Evolutionary conservation across 2,329 filamentous ascomycete genomes (phyloP).

Genomic region (Colletotrichum gloeosporioides): DNA sequence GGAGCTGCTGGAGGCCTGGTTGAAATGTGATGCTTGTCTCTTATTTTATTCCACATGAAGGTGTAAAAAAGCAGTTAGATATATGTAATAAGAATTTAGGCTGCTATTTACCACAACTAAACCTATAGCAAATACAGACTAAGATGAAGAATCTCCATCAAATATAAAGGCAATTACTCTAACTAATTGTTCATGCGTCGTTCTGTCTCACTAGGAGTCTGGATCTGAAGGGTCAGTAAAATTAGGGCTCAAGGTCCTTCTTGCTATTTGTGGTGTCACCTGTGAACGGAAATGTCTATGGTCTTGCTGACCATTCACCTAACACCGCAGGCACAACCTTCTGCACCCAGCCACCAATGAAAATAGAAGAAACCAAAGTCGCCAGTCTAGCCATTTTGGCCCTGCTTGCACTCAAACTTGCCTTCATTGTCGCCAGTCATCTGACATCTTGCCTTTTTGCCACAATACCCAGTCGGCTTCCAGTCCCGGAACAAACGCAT

Average conservation of each 20-base stretch:
- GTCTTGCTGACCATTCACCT: background rate
- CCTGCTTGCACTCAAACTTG: background rate
- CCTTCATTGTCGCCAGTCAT: background rate
- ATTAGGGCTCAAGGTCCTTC: background rate
- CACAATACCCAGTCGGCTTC: background rate
- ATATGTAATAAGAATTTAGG: too few species aligned
- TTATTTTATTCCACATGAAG: background rate
- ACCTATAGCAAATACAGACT: background rate
- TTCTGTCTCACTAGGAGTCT: fast-evolving
- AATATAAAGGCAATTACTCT: background rate
- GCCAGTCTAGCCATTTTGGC: background rate
- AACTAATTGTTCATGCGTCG: fast-evolving
- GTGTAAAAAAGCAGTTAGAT: too few species aligned
- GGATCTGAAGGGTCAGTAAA: background rate
- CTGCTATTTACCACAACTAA: too few species aligned
- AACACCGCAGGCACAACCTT: fast-evolving
- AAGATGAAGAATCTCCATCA: fast-evolving
- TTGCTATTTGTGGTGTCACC: background rate
- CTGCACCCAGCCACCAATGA: background rate
- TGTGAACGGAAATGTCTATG: background rate
- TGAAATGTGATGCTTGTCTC: background rate
- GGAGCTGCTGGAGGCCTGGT: fast-evolving
- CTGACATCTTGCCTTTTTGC: background rate
- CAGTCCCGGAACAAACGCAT: background rate
- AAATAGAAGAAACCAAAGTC: background rate